phyloP scores from a whole-genome alignment of 1,139 yeast genomes.

The Diutina rugosa region DNA sequence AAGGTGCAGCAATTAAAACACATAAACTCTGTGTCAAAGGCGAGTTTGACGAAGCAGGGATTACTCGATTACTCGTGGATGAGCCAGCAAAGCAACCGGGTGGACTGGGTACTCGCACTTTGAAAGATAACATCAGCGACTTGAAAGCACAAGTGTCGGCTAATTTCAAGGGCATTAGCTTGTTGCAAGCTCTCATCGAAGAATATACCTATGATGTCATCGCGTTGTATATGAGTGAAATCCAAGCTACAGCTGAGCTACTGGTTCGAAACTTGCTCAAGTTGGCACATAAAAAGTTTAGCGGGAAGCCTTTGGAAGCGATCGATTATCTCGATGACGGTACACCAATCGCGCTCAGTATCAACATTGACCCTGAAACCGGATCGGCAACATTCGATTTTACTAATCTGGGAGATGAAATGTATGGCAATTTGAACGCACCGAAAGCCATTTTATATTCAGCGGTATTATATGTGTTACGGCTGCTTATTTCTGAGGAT shows the following conservation, averaged over 20 bases:
- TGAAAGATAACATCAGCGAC: conserved; percentile 49
- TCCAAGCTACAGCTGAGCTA: conserved; percentile 45
- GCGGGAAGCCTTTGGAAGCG: conserved; percentile 25
- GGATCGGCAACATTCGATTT: conserved; percentile 48
- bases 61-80: conserved; percentile 30
- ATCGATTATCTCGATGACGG: conserved; percentile 53
- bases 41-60: conserved; percentile 39
- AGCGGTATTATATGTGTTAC: conserved; percentile 67
- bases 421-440: conserved; percentile 51
- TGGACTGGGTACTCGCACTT: conserved; percentile 47
- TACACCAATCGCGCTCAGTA: conserved; percentile 30
- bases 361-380: conserved; percentile 25
- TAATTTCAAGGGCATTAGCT: conserved; percentile 46
- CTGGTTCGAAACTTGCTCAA: conserved; percentile 36
- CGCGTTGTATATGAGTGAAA: conserved; percentile 46
- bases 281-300: conserved; percentile 21
- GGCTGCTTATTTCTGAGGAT: conserved; percentile 64
- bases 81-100: conserved; percentile 46
- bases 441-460: conserved; percentile 63
- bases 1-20: conserved; percentile 48
- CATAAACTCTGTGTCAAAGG: conserved; percentile 38
- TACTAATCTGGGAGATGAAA: conserved; percentile 46
- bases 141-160: conserved; percentile 59
- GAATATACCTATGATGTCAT: conserved; percentile 41
- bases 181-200: conserved; percentile 32